A percentile compares a stretch with the other conserved stretches of the same genome.
Evolutionary conservation across 2,329 filamentous ascomycete genomes (phyloP).

Genomic region (Capronia coronata): DNA sequence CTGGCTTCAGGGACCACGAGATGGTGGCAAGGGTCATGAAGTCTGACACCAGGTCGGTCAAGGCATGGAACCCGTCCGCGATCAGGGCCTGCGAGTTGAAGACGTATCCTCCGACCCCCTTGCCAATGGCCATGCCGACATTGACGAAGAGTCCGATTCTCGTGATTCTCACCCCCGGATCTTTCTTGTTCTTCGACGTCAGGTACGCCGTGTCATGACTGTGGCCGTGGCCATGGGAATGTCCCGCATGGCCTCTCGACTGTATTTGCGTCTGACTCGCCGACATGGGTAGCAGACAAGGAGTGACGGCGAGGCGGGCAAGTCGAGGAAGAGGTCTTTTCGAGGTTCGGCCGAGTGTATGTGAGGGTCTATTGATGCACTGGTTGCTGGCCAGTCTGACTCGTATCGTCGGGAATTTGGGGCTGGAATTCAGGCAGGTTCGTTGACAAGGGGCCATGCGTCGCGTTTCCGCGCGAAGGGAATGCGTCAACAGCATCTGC

Average conservation of each 20-base stretch:
- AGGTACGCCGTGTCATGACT: slow-evolving; percentile 82
- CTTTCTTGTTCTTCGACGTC: slow-evolving; percentile 74
- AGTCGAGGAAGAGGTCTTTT: slow-evolving; percentile 4
- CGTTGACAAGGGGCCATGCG: slow-evolving; percentile 18
- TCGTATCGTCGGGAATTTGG: slow-evolving; percentile 3
- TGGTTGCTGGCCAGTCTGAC: slow-evolving; percentile 10
- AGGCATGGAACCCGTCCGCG: slow-evolving; percentile 89
- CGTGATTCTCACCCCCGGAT: slow-evolving; percentile 91
- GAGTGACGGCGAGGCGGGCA: neutral
- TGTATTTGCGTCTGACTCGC: slow-evolving; percentile 14
- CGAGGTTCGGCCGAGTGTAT: slow-evolving; percentile 1
- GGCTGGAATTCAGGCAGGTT: slow-evolving; percentile 5
- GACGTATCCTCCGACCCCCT: slow-evolving; percentile 83
- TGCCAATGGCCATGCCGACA: slow-evolving; percentile 85
- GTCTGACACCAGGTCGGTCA: slow-evolving; percentile 92
- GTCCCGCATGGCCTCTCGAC: slow-evolving; percentile 41
- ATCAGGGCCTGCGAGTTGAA: slow-evolving; percentile 93
- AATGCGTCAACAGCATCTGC: slow-evolving; percentile 26
- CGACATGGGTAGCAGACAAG: slow-evolving; percentile 4
- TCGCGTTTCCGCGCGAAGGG: slow-evolving; percentile 24
- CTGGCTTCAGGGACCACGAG: slow-evolving; percentile 81
- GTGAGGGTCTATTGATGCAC: slow-evolving; percentile 6
- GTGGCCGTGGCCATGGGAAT: slow-evolving; percentile 57
- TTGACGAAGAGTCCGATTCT: slow-evolving; percentile 83
- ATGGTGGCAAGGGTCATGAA: slow-evolving; percentile 90